Conservation (phyloP, 1,139 yeast genomes). For the Zygosaccharomyces sapae region DNA sequence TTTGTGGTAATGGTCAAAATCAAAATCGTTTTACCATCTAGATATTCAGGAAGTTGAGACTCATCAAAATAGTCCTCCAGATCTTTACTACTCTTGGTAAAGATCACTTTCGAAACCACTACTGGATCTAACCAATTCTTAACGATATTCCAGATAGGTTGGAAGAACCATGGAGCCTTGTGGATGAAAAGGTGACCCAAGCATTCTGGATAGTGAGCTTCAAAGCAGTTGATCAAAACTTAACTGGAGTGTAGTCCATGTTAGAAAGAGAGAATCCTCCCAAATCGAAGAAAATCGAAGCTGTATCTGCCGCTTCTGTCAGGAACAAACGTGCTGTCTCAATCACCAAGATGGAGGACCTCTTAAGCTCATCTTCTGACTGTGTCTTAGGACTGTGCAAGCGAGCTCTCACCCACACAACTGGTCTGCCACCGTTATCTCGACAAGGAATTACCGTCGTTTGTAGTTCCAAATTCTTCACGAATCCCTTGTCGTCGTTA, state of each 20-base stretch:
- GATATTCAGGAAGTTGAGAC: constrained; percentile 51
- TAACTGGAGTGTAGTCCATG: constrained; percentile 80
- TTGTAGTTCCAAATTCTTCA: constrained; percentile 43
- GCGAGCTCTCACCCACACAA: constrained; percentile 68
- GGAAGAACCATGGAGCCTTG: constrained; percentile 88
- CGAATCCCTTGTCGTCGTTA: constrained; percentile 33
- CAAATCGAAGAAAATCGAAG: constrained; percentile 71
- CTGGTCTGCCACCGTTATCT: constrained; percentile 63
- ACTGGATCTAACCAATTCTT: constrained; percentile 88
- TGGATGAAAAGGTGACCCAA: constrained; percentile 72
- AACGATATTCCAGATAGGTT: constrained; percentile 79
- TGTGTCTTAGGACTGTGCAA: constrained; percentile 70
- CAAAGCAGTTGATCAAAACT: constrained; percentile 70
- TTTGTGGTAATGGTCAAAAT: constrained; percentile 31
- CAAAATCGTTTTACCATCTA: constrained; percentile 66
- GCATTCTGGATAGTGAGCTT: constrained; percentile 85
- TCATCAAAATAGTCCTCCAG: constrained; percentile 52
- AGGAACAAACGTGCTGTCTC: constrained; percentile 66
- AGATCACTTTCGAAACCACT: constrained; percentile 74
- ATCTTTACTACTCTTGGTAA: constrained; percentile 61
- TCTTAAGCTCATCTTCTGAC: constrained; percentile 60
- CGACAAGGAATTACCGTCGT: constrained; percentile 64
- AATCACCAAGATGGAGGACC: constrained; percentile 60
- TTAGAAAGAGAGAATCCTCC: constrained; percentile 70
- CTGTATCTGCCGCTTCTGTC: constrained; percentile 63